Base-by-base conservation (phyloP, 805 yeast species). In the Maudiozyma bulderi region DNA sequence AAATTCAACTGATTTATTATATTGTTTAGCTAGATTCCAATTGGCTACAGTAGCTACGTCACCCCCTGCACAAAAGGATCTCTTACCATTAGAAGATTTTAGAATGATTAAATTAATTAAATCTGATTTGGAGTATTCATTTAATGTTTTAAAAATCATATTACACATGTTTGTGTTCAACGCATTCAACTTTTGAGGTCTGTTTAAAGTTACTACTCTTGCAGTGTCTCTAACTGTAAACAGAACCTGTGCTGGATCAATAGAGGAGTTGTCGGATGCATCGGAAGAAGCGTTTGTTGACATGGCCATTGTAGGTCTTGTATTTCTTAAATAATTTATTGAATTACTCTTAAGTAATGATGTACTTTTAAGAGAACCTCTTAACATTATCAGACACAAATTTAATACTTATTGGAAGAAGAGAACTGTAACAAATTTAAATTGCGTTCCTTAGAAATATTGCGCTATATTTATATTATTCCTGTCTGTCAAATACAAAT, bases 41-140 rank as follows among this genome's bases (percentile, higher is more conserved):
- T 72, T 72, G 28, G 91, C 95, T 58, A 89, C 81, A 46, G 78
- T 79, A 40, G 91, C 82, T 42, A 91, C 95, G 65, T 91, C 99
- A 31, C 98, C 99, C 45, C 99, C 99, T 33, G 98, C 95, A 67
- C 97, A 88, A 52, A 91, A 80, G 1, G 95, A 82, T 61, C 79
- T 80, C 28, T 80, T 78, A n/a, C 75, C 67, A 52, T 67, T 73
- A 8, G 62, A 52, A 7, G 67, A 64, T 49, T 80, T 81, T 53
- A 91, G 71, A 42, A 93, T 73, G 38, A 91, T 69, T 49, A 86
- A 61, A 53, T 82, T 79, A 50, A 83, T 80, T 15, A 78, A 70
- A 43, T 74, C 74, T 15, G 88, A 79, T 61, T 85, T 84, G 46
- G 86, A 73, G 68, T 82, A 89, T 64, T 90, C 96, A 43, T 75